Evolutionary conservation across 1,139 yeast species (phyloP).

Genomic region (Lodderomyces metapsilosis): DNA sequence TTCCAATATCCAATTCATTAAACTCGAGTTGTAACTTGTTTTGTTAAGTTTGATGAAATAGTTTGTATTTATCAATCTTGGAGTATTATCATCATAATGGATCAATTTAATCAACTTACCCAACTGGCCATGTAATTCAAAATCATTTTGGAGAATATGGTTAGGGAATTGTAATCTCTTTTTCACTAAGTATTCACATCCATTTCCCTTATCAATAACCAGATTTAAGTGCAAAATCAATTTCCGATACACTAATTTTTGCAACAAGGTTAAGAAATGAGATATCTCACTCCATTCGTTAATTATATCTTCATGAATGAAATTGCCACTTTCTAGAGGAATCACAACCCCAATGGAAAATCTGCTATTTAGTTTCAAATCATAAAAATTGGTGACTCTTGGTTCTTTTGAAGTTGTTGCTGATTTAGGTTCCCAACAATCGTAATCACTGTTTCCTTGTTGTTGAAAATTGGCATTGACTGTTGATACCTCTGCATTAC

Average conservation of each 20-base stretch:
- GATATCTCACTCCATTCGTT: conserved; percentile 52
- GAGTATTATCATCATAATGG: conserved; percentile 43
- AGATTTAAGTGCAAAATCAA: conserved; percentile 25
- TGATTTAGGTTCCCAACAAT: conserved; percentile 34
- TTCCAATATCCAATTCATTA: conserved; percentile 57
- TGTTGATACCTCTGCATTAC: conserved; percentile 22
- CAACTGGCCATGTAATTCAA: conserved; percentile 37
- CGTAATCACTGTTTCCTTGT: conserved; percentile 4
- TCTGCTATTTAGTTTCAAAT: conserved; percentile 28
- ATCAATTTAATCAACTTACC: conserved; percentile 37
- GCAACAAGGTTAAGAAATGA: conserved; percentile 38
- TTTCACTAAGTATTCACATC: conserved; percentile 30
- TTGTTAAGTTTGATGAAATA: conserved; percentile 23
- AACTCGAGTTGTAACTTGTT: conserved; percentile 20
- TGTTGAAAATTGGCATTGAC: conserved; percentile 13
- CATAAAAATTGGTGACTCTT: conserved; percentile 13
- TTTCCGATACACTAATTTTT: conserved; percentile 36
- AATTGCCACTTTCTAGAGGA: conserved; percentile 37
- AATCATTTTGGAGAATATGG: conserved; percentile 40
- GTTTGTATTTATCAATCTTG: conserved; percentile 43
- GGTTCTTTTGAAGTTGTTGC: conserved; percentile 29
- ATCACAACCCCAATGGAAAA: conserved; percentile 50
- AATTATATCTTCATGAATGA: conserved; percentile 40
- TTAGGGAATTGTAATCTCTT: conserved; percentile 40
- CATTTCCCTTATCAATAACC: conserved; percentile 11